Conservation (phyloP, 2,329 filamentous ascomycete genomes). For the Zasmidium cellare region DNA sequence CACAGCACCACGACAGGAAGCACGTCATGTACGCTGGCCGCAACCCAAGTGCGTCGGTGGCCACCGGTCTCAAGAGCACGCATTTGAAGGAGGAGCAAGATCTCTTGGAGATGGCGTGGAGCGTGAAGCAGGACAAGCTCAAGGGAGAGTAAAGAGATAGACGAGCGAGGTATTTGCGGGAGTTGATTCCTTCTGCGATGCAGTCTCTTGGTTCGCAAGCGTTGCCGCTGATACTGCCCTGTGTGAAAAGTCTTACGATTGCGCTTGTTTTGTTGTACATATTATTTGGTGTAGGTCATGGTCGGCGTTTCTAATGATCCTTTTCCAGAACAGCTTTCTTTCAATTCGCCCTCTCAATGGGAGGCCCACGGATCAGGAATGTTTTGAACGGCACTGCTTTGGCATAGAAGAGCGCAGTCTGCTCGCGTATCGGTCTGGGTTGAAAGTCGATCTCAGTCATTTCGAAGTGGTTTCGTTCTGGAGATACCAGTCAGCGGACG, state of each 20-base stretch:
- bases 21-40: conserved; percentile 97
- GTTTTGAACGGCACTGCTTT: conserved; percentile 37
- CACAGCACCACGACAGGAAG: conserved; percentile 87
- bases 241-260: conserved; percentile 2
- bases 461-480: conserved; percentile 34
- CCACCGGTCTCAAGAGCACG: conserved; percentile 83
- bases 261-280: conserved; percentile 1
- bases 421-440: conserved; percentile 32
- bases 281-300: background rate
- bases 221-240: background rate
- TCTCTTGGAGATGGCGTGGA: conserved; percentile 66
- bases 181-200: too few relatives aligned
- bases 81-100: conserved; percentile 94
- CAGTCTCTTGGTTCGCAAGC: background rate
- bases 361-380: conserved; percentile 14
- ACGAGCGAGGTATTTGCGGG: background rate
- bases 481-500: background rate
- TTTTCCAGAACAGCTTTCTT: background rate
- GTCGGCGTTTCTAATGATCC: background rate
- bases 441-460: conserved; percentile 34
- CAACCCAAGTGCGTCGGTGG: conserved; percentile 88
- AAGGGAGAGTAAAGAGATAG: conserved; percentile 58
- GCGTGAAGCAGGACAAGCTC: conserved; percentile 63
- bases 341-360: background rate
- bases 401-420: conserved; percentile 37